A percentile compares a stretch with the other conserved stretches of the same genome.
phyloP scores from a whole-genome alignment of 1,139 yeast genomes.

The Geotrichum aggregatum region DNA sequence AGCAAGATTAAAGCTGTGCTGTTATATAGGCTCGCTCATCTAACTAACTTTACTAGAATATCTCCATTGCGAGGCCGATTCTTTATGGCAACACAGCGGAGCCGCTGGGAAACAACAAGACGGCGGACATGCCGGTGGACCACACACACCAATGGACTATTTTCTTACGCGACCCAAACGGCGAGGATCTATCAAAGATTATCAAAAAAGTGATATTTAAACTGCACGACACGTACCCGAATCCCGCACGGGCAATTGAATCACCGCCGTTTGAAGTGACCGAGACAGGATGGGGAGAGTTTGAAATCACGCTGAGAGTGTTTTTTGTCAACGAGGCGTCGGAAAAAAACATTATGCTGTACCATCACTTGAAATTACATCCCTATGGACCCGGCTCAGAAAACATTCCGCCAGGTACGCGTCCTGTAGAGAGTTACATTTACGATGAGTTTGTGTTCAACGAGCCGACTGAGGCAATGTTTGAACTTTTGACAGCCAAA shows the following conservation, averaged over 20 bases:
- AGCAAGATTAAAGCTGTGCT: too few relatives aligned
- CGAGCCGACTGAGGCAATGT: conserved; percentile 90
- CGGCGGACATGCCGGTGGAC: conserved; percentile 73
- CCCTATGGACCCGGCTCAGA: conserved; percentile 52
- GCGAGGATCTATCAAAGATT: conserved; percentile 72
- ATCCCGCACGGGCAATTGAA: conserved; percentile 78
- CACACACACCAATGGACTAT: conserved; percentile 97
- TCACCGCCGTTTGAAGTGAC: conserved; percentile 91
- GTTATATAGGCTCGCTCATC: too few relatives aligned
- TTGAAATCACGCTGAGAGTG: conserved; percentile 82
- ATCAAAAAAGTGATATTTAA: conserved; percentile 91
- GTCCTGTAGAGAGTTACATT: conserved; percentile 58
- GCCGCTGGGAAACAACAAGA: conserved; percentile 58
- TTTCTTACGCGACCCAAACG: conserved; percentile 74
- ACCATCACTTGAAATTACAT: conserved; percentile 86
- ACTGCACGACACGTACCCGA: conserved; percentile 88
- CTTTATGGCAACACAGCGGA: conserved; percentile 83
- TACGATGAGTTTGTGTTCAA: conserved; percentile 92
- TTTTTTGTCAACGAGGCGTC: conserved; percentile 81
- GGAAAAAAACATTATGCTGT: conserved; percentile 81
- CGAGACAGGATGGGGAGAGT: conserved; percentile 99
- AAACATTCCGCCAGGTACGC: conserved; percentile 28
- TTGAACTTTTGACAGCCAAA: conserved; percentile 66
- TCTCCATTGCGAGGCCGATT: conserved; percentile 80
- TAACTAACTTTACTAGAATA: conserved; percentile 43